These are phyloP conservation scores for Tetrahymena elliotti DNA, from an alignment of 73 alveolate species.

Conservation along the genomic window DNA sequence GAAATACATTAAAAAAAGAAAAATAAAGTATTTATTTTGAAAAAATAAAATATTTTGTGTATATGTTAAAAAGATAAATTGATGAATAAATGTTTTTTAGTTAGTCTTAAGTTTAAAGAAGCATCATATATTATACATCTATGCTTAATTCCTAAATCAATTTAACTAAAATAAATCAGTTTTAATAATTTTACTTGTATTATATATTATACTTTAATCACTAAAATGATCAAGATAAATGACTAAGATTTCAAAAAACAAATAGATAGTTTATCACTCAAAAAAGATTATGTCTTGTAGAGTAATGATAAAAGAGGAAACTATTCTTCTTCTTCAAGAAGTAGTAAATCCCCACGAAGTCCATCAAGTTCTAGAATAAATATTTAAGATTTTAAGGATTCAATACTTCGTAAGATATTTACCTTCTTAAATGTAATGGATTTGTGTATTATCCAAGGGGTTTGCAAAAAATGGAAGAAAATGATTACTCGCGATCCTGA, in stretches of 20 bases:
- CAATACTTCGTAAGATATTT: neutral
- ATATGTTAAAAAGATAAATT: too few species aligned
- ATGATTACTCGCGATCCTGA: neutral
- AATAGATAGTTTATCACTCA: neutral
- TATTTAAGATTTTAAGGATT: neutral
- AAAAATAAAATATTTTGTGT: too few species aligned
- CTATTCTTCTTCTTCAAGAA: neutral
- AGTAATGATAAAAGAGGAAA: neutral
- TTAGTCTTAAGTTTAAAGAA: too few species aligned
- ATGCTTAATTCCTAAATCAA: neutral
- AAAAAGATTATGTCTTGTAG: neutral
- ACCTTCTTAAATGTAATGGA: neutral
- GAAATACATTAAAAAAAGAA: too few species aligned
- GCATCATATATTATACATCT: neutral
- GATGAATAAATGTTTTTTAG: neutral
- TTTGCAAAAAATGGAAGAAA: neutral
- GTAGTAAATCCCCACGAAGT: neutral
- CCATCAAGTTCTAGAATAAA: neutral
- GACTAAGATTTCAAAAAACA: neutral
- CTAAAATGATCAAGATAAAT: neutral
- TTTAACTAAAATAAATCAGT: neutral
- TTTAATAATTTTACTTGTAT: neutral
- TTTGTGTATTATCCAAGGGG: neutral
- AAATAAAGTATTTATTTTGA: too few species aligned
- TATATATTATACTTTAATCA: neutral